Evolutionary conservation across 2,329 filamentous ascomycete genomes (phyloP), one percentile per base, ranked within the genome.

Genomic region (Paracoccidioides brasiliensis): DNA sequence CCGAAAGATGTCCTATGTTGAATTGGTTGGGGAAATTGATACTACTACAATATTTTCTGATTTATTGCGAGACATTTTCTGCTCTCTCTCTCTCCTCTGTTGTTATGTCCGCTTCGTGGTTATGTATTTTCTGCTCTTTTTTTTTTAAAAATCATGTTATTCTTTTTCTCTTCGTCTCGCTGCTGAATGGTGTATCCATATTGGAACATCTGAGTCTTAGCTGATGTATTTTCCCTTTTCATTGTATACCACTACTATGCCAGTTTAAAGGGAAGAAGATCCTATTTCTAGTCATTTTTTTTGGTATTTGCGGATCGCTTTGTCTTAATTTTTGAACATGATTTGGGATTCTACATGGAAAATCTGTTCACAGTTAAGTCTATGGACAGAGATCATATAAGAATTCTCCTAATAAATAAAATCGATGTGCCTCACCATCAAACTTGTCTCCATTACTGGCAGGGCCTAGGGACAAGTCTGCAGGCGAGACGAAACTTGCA

Each of bases 351-450:
- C 22, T 22, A 1, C 22, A 22, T 22, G 22, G 22, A 22, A 22
- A 22, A 22, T 22, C 22, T 22, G 22, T 22, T 22, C 22, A 22
- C 1, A 22, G 22, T 22, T 22, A 22, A 22, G 22, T 22, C 22
- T 22, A 22, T 22, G 22, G 22, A 22, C 22, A 22, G 1, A 22
- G 22, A 22, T 22, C 22, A 22, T 22, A 22, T 22, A 22, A 22
- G 22, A 22, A 22, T 22, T 22, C 22, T 22, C 22, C 22, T 22
- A 28, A 43, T 37, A 53, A 45, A 30, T 30, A 50, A 48, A 12
- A 46, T 10, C 35, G 32, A 53, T 72, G 68, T 72, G 56, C 63
- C 69, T 72, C 67, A 67, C 68, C 70, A 61, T 72, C 70, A 73
- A 73, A 73, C 70, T 61, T 63, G 58, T 33, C 61, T 64, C 58